A percentile compares a stretch with the other conserved stretches of the same genome.
Evolutionary conservation across 1,284 basidiomycete species (phyloP).

Genomic region (Sporisorium reilianum): DNA sequence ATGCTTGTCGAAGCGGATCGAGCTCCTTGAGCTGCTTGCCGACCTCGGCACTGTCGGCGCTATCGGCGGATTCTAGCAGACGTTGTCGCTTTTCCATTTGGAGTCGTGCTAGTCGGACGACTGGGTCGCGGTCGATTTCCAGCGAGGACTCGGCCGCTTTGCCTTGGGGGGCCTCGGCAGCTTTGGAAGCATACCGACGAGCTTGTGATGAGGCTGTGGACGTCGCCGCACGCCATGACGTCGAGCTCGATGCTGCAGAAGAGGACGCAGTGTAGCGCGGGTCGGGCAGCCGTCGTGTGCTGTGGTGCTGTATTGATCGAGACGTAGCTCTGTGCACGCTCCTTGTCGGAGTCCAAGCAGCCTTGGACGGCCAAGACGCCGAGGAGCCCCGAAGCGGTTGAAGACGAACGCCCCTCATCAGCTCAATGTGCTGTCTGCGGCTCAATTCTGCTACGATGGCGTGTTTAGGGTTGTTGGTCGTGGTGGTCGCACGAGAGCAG

Average conservation of each 20-base stretch:
- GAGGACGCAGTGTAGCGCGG: not conserved
- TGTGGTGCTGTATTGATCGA: not conserved
- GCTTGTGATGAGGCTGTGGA: not conserved
- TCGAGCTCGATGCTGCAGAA: not conserved
- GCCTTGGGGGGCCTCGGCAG: not conserved
- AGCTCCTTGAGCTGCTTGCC: conserved; percentile 72
- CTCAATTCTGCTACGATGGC: not conserved
- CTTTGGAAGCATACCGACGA: conserved; percentile 15
- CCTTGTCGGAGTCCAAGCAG: conserved; percentile 2
- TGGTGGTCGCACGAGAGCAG: not conserved
- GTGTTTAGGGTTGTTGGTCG: not conserved
- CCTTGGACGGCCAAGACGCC: not conserved
- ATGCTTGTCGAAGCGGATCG: conserved; percentile 74
- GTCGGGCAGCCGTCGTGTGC: not conserved
- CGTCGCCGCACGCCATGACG: not conserved
- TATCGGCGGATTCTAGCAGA: conserved; percentile 21
- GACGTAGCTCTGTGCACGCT: not conserved
- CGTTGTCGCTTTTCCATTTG: conserved; percentile 44
- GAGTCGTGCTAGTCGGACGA: conserved; percentile 37
- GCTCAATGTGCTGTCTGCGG: not conserved
- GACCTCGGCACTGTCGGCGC: conserved; percentile 22
- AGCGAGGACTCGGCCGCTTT: conserved; percentile 5
- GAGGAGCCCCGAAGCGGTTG: conserved; percentile 4
- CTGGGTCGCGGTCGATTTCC: conserved; percentile 38
- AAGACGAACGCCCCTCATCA: conserved; percentile 6